Evolutionary conservation across 2,329 filamentous ascomycete species (phyloP).

Genomic region (Graphilbum ipis-grandicollis): DNA sequence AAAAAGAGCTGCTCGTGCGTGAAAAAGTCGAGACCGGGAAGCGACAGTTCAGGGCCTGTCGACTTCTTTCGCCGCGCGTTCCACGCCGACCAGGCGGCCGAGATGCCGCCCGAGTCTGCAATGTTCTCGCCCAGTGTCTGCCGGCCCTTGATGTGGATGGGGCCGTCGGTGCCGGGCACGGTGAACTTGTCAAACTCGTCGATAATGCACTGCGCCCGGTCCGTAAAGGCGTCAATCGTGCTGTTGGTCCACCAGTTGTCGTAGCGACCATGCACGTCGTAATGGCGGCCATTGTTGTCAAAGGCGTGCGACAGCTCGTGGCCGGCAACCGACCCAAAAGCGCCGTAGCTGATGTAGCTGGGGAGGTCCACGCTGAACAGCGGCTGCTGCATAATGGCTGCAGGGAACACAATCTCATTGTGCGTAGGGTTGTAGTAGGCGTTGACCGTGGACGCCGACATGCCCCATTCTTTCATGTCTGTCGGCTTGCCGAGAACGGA

Average conservation of each 20-base stretch:
- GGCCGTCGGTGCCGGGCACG: constrained; percentile 35
- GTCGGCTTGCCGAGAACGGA: constrained; percentile 39
- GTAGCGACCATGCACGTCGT: constrained; percentile 46
- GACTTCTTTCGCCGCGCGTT: constrained; percentile 30
- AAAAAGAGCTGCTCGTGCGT: constrained; percentile 55
- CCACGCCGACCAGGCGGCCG: constrained; percentile 48
- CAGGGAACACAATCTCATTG: constrained; percentile 55
- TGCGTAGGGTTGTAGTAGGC: constrained; percentile 46
- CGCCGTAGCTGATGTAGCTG: constrained; percentile 50
- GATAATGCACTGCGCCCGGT: constrained; percentile 46
- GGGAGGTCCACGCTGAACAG: constrained; percentile 46
- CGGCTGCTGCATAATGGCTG: constrained; percentile 53
- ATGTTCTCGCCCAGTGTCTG: constrained; percentile 55
- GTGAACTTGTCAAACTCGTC: constrained; percentile 49
- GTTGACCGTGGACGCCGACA: constrained; percentile 45
- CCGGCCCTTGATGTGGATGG: constrained; percentile 43
- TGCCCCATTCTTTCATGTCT: constrained; percentile 41
- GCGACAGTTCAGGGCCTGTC: constrained; percentile 11
- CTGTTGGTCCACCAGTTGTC: constrained; percentile 49
- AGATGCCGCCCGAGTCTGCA: constrained; percentile 50
- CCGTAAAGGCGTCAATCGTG: constrained; percentile 39
- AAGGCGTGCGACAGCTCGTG: constrained; percentile 58
- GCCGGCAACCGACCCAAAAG: constrained; percentile 48
- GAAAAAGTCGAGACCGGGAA: constrained; percentile 44
- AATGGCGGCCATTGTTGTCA: constrained; percentile 47